Evolutionary conservation across 768 basidiomycete genomes (phyloP).

Genomic region (Suillus alpinus): DNA sequence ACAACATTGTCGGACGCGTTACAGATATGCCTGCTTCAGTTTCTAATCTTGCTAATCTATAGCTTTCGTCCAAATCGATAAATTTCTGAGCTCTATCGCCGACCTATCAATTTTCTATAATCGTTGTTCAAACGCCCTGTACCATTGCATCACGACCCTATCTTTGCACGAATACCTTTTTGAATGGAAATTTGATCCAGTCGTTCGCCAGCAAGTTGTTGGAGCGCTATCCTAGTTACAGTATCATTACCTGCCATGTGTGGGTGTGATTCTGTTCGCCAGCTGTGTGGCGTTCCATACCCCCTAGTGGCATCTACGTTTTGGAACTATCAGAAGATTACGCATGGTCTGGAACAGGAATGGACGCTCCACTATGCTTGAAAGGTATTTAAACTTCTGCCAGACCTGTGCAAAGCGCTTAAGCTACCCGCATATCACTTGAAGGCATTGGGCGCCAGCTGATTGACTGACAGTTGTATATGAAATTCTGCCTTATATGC

Average conservation of each 20-base stretch:
- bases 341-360: not conserved
- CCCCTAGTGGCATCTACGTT: not conserved
- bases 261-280: not conserved
- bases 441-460: no score
- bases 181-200: not conserved
- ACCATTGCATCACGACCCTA: not conserved
- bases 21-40: conserved; percentile 46
- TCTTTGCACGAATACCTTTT: not conserved
- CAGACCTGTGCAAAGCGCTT: not conserved
- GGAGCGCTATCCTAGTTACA: not conserved
- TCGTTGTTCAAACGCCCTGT: not conserved
- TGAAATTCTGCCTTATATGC: not conserved
- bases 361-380: not conserved
- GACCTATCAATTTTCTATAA: not conserved
- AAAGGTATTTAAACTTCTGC: not conserved
- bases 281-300: not conserved
- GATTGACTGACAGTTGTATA: not conserved
- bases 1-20: conserved; percentile 83
- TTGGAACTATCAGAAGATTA: not conserved
- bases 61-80: not conserved
- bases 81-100: not conserved
- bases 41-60: conserved; percentile 10
- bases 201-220: not conserved
- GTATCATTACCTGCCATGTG: not conserved
- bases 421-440: no score